Conservation (phyloP, 1,284 basidiomycete genomes). For the Pseudozyma hubeiensis region DNA sequence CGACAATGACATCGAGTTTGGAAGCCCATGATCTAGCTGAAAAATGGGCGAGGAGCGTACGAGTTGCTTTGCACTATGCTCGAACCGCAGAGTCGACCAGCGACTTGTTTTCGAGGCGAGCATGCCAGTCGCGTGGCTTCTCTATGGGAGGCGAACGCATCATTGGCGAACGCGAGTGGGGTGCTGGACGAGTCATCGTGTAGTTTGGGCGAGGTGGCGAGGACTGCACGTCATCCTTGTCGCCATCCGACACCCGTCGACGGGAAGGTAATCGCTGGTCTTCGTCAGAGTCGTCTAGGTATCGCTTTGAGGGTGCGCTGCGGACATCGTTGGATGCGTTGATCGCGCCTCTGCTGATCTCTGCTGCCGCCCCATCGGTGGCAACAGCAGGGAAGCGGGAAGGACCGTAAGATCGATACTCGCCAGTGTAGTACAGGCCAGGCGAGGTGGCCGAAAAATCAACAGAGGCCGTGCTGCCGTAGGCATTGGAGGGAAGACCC, state of each 20-base stretch:
- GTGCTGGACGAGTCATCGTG: conserved; percentile 15
- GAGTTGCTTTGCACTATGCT: neutral
- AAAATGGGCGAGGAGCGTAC: neutral
- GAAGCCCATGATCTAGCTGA: neutral
- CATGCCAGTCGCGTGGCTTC: conserved; percentile 39
- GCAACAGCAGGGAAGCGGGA: conserved; percentile 5
- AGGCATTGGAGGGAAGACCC: conserved; percentile 33
- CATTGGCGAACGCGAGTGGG: conserved; percentile 12
- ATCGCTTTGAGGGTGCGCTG: conserved; percentile 19
- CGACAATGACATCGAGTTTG: neutral
- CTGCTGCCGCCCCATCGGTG: neutral
- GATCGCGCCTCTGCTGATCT: neutral
- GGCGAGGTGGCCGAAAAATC: conserved; percentile 2
- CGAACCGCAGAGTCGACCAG: conserved; percentile 33
- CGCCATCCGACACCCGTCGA: conserved; percentile 31
- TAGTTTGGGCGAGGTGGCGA: conserved; percentile 25
- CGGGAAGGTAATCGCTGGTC: conserved; percentile 26
- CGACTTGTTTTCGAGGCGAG: conserved; percentile 32
- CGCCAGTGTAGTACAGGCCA: conserved; percentile 3
- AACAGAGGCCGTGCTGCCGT: conserved; percentile 2
- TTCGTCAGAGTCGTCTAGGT: conserved; percentile 31
- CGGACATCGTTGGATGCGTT: conserved; percentile 9
- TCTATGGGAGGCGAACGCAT: conserved; percentile 15
- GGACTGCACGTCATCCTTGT: conserved; percentile 28
- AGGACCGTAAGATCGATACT: conserved; percentile 12